phyloP scores from a whole-genome alignment of 2,329 filamentous ascomycete genomes.

The Samsoniella hepiali region DNA sequence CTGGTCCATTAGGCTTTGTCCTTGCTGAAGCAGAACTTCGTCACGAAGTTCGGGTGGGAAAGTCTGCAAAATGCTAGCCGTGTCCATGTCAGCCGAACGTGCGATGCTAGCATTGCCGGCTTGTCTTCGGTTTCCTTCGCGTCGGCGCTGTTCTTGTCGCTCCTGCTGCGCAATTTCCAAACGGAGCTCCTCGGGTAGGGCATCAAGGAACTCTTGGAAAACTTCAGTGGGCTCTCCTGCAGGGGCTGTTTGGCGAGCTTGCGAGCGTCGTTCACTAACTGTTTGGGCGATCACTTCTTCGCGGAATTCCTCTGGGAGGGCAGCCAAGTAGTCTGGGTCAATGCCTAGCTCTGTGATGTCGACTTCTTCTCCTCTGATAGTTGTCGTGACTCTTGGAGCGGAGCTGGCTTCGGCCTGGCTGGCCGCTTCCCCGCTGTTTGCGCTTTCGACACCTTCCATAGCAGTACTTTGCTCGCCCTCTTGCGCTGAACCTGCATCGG shows the following conservation, averaged over 20 bases:
- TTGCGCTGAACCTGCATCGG: slow-evolving; percentile 14
- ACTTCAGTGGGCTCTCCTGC: slow-evolving; percentile 78
- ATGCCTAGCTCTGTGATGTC: slow-evolving; percentile 95
- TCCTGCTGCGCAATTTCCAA: slow-evolving; percentile 90
- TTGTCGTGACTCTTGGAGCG: slow-evolving; percentile 67
- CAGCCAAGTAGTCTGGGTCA: slow-evolving; percentile 89
- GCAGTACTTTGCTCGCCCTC: slow-evolving; percentile 34
- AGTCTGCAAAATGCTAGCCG: slow-evolving; percentile 87
- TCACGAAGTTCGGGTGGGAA: slow-evolving; percentile 81
- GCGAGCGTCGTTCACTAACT: slow-evolving; percentile 75
- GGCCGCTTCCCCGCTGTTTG: slow-evolving; percentile 20
- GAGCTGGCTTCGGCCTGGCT: slow-evolving; percentile 26
- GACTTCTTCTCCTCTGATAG: slow-evolving; percentile 78
- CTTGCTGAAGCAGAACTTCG: slow-evolving; percentile 86
- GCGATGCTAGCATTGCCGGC: slow-evolving; percentile 44
- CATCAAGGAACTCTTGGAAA: slow-evolving; percentile 90
- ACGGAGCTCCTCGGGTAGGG: slow-evolving; percentile 84
- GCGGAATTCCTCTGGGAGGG: slow-evolving; percentile 93
- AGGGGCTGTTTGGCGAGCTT: slow-evolving; percentile 64
- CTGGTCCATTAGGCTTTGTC: slow-evolving; percentile 79
- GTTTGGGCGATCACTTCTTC: slow-evolving; percentile 95
- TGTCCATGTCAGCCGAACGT: slow-evolving; percentile 73
- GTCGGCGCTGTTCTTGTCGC: slow-evolving; percentile 79
- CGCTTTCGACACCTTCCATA: slow-evolving; percentile 76
- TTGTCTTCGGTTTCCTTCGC: slow-evolving; percentile 74